These are phyloP conservation scores for Nadsonia fulvescens DNA, from an alignment of 805 yeast genomes.

Conservation along the genomic window DNA sequence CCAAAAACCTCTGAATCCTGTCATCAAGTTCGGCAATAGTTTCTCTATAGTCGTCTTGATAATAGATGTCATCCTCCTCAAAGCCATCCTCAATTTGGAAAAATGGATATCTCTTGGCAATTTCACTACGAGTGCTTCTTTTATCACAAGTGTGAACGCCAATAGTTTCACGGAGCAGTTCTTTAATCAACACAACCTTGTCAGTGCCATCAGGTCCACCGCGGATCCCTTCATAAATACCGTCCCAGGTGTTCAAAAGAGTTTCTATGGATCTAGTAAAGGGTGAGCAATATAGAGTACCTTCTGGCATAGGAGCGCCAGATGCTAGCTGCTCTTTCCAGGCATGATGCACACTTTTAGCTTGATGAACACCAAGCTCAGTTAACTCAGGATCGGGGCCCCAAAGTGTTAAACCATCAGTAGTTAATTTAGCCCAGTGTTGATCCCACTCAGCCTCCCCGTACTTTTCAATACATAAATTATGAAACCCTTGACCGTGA, in stretches of 20 bases:
- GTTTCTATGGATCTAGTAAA: slow-evolving; percentile 35
- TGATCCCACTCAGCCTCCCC: slow-evolving; percentile 29
- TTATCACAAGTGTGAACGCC: slow-evolving; percentile 36
- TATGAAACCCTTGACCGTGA: slow-evolving; percentile 39
- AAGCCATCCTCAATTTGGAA: too few relatives aligned
- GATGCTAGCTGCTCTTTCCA: slow-evolving; percentile 22
- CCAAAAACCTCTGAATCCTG: too few relatives aligned
- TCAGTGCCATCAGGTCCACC: slow-evolving; percentile 17
- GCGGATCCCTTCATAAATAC: slow-evolving; percentile 13
- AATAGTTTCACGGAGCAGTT: slow-evolving; percentile 25
- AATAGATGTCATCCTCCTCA: too few relatives aligned
- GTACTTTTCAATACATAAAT: slow-evolving; percentile 27
- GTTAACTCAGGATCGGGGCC: slow-evolving; percentile 35
- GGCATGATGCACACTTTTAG: slow-evolving; percentile 24
- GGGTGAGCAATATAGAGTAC: slow-evolving; percentile 32
- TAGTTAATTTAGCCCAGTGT: slow-evolving; percentile 5
- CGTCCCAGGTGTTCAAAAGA: slow-evolving; percentile 29
- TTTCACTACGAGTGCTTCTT: too few relatives aligned
- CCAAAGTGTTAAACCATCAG: too few relatives aligned
- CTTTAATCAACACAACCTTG: slow-evolving; percentile 1
- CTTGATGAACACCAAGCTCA: slow-evolving; percentile 27
- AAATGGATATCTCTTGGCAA: too few relatives aligned
- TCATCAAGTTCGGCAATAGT: too few relatives aligned
- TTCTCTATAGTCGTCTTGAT: too few relatives aligned
- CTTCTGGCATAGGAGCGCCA: slow-evolving; percentile 22